Evolutionary conservation across 768 basidiomycete species (phyloP).

Genomic region (Auricularia auricula-judae): DNA sequence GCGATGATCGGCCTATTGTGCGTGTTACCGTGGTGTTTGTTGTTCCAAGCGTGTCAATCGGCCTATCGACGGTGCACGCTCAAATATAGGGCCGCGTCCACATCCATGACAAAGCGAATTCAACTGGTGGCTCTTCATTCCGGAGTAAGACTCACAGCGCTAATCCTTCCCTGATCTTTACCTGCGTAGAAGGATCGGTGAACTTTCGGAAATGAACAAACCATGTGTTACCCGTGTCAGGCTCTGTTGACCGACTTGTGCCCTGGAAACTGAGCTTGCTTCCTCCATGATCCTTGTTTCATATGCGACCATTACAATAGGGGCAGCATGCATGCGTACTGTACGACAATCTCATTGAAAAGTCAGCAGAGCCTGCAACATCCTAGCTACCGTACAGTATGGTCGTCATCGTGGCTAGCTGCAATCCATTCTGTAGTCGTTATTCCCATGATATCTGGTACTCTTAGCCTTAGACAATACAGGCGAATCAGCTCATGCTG

Average conservation of each 20-base stretch:
- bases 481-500: neutral
- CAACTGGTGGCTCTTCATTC: neutral
- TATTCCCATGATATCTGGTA: neutral
- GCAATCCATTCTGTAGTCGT: too few relatives aligned
- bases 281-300: neutral
- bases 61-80: too few relatives aligned
- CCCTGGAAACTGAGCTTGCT: neutral
- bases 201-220: neutral
- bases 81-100: too few relatives aligned
- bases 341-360: too few relatives aligned
- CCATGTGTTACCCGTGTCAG: neutral
- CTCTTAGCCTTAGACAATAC: neutral
- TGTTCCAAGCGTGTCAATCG: too few relatives aligned
- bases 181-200: neutral
- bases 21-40: too few relatives aligned
- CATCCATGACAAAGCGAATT: too few relatives aligned
- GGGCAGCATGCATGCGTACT: too few relatives aligned
- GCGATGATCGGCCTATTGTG: too few relatives aligned
- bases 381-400: too few relatives aligned
- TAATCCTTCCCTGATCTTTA: neutral
- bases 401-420: too few relatives aligned
- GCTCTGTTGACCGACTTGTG: neutral
- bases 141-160: neutral
- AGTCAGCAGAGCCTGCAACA: too few relatives aligned
- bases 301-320: neutral